Evolutionary conservation across 176 grass and related monocot genomes (phyloP).

Genomic region (Triticum dicoccoides): DNA sequence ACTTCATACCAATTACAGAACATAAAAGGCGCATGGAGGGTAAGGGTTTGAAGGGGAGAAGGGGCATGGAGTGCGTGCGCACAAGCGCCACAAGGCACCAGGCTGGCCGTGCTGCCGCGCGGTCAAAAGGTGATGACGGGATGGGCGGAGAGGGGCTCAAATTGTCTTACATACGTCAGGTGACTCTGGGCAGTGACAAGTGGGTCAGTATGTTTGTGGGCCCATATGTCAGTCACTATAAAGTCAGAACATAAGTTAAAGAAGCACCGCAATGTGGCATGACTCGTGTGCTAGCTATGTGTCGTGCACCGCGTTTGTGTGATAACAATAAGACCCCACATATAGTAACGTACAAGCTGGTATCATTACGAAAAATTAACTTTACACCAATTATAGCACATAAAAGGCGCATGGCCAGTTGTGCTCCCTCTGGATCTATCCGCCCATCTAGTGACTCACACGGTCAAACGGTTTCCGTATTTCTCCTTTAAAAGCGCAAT

Average conservation of each 20-base stretch:
- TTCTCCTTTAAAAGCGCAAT: too few species aligned
- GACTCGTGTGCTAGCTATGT: background rate
- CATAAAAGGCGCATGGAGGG: background rate
- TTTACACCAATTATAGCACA: background rate
- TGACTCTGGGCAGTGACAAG: too few species aligned
- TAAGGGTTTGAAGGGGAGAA: background rate
- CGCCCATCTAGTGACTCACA: too few species aligned
- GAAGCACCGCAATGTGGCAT: too few species aligned
- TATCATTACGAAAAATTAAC: background rate
- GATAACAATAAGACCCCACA: background rate
- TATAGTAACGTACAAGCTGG: background rate
- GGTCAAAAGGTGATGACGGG: background rate
- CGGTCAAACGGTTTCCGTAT: too few species aligned
- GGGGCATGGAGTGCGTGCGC: background rate
- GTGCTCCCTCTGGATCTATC: background rate
- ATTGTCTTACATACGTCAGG: too few species aligned
- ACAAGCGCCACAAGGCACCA: background rate
- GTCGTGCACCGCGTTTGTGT: background rate
- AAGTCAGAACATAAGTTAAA: too few species aligned
- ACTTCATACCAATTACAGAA: background rate
- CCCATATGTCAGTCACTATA: too few species aligned
- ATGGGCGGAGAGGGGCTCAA: background rate
- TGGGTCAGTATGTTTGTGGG: too few species aligned
- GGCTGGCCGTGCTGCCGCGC: background rate
- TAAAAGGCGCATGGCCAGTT: background rate